Base-by-base conservation (phyloP, 2,329 filamentous ascomycete species). In the Clarireedia monteithiana region DNA sequence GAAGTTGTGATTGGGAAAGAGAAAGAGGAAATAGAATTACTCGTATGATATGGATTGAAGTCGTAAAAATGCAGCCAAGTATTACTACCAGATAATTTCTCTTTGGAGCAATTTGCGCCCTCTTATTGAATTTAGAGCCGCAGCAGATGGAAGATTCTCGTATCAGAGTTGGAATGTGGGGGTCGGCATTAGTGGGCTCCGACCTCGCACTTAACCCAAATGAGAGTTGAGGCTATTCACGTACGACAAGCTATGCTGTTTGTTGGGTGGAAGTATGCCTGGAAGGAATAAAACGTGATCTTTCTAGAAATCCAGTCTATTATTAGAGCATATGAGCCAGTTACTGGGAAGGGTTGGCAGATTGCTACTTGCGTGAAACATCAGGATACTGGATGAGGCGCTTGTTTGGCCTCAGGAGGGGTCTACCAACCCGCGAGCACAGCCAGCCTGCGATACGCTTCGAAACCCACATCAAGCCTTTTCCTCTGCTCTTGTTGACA, bases 401-500 rank as follows among this genome's bases (percentile, higher is more conserved):
- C 30, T 34, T 34, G 30, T 34, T 34, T 34, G 30, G 30, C 30
- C 30, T 34, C 30, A 9, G 30, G 30, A 34, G 30, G 10, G 30
- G 30, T 12, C 30, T 34, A 34, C 10, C 30, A 34, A 14, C 30
- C 27, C 30, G 14, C 10, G 30, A 9, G 30, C 30, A 34, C 30
- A 20, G 39, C 39, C 39, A 17, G n/a, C 17, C 51, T 27, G 51
- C 34, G 12, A 48, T 40, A 30, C 51, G 23, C 44, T 30, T 20
- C n/a, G 39, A 17, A 42, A 36, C 17, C 24, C 6, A 7, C 15
- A 17, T 57, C 45, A 57, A 40, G 40, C 61, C 23, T 59, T 17
- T 20, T 56, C 63, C 27, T 58, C 65, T 24, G 60, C 60, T 48
- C 62, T 63, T 26, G 59, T 62, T 10, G 64, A 66, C 53, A 69